Conservation (phyloP, 208 protist species). For the Balamuthia mandrillaris region DNA sequence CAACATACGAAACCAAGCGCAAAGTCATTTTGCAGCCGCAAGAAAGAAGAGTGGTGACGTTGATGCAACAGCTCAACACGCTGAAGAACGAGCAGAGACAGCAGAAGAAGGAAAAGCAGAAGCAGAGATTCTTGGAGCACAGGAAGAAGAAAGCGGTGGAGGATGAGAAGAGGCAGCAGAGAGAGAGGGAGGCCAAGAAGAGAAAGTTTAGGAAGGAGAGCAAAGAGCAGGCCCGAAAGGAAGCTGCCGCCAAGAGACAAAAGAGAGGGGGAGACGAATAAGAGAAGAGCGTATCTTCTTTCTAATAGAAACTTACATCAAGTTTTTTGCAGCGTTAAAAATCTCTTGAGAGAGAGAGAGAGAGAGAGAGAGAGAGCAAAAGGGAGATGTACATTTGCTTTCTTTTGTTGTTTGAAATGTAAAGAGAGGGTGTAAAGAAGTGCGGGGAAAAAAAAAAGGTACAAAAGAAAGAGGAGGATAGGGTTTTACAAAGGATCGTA, state of each 20-base stretch:
- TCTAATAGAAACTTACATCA: no score
- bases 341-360: no score
- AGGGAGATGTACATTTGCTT: no score
- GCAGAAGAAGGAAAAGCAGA: not conserved
- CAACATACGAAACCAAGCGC: not conserved
- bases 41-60: not conserved
- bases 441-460: no score
- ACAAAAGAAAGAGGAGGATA: not conserved
- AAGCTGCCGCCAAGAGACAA: not conserved
- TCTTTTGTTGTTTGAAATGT: no score
- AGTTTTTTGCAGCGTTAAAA: no score
- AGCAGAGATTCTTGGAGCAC: not conserved
- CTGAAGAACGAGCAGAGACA: not conserved
- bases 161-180: not conserved
- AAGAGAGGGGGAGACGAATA: not conserved
- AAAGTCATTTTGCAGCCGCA: not conserved
- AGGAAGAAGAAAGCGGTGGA: not conserved
- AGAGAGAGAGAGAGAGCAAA: no score
- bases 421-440: no score
- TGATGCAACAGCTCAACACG: not conserved
- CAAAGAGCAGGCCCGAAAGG: not conserved
- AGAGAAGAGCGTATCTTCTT: no score
- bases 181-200: not conserved
- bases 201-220: not conserved
- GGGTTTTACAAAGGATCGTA: slow-evolving; percentile 27